Base-by-base conservation (phyloP, 1,284 basidiomycete species). In the Ceratobasidium sp. region DNA sequence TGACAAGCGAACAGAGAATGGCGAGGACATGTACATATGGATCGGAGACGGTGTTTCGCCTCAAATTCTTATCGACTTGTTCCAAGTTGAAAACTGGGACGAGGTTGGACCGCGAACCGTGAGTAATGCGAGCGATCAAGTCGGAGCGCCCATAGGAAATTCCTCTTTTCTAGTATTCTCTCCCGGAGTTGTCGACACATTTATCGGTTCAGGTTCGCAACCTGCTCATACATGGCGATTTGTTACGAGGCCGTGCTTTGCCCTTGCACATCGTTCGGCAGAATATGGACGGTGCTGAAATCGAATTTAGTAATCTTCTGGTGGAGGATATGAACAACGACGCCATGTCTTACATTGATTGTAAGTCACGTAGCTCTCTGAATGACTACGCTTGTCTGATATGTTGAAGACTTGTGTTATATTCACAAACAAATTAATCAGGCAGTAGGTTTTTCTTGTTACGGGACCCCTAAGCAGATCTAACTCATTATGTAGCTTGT, bases 251-350 rank as follows among this genome's bases (percentile, higher is more conserved):
- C 62, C 86, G 89, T 20, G 84, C 88, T 1, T 81, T 91, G 57
- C 94, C 93, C 74, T 89, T 98, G 78, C 86, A 92, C 50, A 88
- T 99, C 65, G 95, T 95, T 0, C 90, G 98, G 17, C 98, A 99
- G 84, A 96, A 98, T 83, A 87, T 96, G 83, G 98, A 99, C 83
- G 97, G 92, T 12, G 89, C 92, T 78, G 98, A 99, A 86, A 91
- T 99, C 73, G 98, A 99, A 84, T 97, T 97, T 82, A 96, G 94
- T 80, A 98, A 99, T 86, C 94, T 97, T 91, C 88, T 99, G 17
- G 91, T 98, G 15, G 98, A 99, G 86, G 98, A 99, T 85, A 91
- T 94, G 84, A 99, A 99, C 84, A 98, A 98, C 82, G 97, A 96
- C 62, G 94, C 94, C 0, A 91, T 98, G 91, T 92, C 93, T 0